Evolutionary conservation across 108 stramenopile genomes (phyloP).

Genomic region (Tribonema minus): DNA sequence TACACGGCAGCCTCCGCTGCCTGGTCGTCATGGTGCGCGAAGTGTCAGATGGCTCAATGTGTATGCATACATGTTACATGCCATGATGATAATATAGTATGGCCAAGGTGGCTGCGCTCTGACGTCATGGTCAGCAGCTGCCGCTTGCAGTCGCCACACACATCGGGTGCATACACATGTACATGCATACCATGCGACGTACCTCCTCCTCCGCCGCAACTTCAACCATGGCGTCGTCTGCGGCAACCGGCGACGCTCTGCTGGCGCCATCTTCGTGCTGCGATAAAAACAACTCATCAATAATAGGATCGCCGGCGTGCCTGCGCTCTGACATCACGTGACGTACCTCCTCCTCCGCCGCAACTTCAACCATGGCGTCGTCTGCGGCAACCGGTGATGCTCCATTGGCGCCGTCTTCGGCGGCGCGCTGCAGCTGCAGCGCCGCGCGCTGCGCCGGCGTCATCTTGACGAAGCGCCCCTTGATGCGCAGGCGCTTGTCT

Average conservation of each 20-base stretch:
- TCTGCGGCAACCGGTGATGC: neutral
- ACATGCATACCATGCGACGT: too few species aligned
- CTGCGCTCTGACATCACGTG: neutral
- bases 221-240: neutral
- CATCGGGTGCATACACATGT: too few species aligned
- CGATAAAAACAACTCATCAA: neutral
- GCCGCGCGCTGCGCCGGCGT: conserved; percentile 7
- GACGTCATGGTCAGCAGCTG: too few species aligned
- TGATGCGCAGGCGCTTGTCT: conserved; percentile 85
- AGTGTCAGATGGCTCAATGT: too few species aligned
- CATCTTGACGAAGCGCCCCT: conserved; percentile 92
- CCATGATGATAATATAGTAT: too few species aligned
- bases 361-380: neutral
- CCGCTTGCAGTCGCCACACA: too few species aligned
- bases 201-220: neutral
- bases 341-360: neutral
- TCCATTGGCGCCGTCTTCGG: neutral
- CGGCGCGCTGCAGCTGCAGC: neutral
- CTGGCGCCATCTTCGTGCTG: neutral
- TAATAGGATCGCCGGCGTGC: neutral
- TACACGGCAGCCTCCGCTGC: too few species aligned
- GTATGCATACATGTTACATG: too few species aligned
- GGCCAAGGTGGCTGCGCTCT: neutral
- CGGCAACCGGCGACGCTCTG: neutral
- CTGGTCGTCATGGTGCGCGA: too few species aligned